These are phyloP conservation scores for Trichoderma sp. DNA, from an alignment of 2,329 filamentous ascomycete species.

Conservation along the genomic window DNA sequence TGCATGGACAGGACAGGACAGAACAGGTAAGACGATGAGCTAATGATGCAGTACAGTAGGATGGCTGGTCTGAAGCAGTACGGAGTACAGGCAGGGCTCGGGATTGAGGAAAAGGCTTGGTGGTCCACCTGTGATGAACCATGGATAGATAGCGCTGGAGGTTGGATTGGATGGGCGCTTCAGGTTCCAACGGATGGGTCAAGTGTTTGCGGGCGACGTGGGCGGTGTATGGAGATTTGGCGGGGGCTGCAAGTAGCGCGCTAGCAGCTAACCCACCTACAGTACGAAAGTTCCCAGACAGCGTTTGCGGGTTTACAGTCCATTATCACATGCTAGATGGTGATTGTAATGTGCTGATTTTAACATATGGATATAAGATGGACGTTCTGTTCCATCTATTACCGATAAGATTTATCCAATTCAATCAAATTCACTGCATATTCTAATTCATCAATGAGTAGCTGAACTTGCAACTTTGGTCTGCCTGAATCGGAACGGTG, in stretches of 20 bases:
- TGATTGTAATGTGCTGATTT: too few species aligned
- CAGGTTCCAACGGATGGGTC: background rate
- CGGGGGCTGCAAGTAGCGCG: background rate
- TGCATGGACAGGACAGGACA: background rate
- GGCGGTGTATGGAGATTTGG: background rate
- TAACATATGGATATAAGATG: too few species aligned
- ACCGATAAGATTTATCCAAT: accelerated
- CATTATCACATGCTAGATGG: background rate
- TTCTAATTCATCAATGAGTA: background rate
- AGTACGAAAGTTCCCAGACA: background rate
- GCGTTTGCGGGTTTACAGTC: background rate
- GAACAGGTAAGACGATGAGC: background rate
- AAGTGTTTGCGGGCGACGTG: background rate
- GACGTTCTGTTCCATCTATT: background rate
- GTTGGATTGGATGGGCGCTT: background rate
- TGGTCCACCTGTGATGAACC: background rate
- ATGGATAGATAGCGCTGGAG: background rate
- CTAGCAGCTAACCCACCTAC: background rate
- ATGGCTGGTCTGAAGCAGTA: background rate
- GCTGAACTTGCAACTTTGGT: background rate
- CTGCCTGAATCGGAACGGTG: background rate
- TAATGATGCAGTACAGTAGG: background rate
- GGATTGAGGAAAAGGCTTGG: background rate
- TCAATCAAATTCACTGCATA: background rate
- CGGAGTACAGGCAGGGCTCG: background rate